Conservation (phyloP, 441 rosid genomes). For the Pelargonium citronellum region DNA sequence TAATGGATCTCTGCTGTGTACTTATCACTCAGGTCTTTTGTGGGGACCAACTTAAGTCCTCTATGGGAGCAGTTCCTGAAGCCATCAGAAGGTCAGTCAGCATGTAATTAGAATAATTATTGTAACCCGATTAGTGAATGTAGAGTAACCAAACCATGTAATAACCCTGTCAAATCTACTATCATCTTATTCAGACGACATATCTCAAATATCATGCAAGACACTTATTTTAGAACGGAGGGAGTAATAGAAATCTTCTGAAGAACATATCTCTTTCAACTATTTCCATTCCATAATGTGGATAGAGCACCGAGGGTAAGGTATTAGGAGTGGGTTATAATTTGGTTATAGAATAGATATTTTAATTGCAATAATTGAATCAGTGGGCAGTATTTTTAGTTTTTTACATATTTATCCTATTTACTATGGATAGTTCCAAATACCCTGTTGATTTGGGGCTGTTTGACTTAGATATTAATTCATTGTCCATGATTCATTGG, state of each 20-base stretch:
- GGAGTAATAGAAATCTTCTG: too few relatives aligned
- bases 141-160: background rate
- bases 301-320: background rate
- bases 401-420: too few relatives aligned
- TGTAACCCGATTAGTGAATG: background rate
- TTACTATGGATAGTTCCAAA: too few relatives aligned
- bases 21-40: constrained; percentile 64
- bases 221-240: too few relatives aligned
- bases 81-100: constrained; percentile 57
- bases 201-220: background rate
- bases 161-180: background rate
- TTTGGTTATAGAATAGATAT: background rate
- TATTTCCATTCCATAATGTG: background rate
- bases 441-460: background rate
- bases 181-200: background rate
- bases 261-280: background rate
- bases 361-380: too few relatives aligned
- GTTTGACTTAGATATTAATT: background rate
- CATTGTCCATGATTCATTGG: too few relatives aligned
- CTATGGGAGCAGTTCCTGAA: constrained; percentile 70
- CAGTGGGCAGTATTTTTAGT: too few relatives aligned
- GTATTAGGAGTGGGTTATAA: background rate
- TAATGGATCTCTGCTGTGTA: constrained; percentile 20
- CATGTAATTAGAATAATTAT: constrained; percentile 6
- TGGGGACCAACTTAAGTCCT: constrained; percentile 84